Conservation (phyloP, 331 rosid species). For the Dryas integrifolia region DNA sequence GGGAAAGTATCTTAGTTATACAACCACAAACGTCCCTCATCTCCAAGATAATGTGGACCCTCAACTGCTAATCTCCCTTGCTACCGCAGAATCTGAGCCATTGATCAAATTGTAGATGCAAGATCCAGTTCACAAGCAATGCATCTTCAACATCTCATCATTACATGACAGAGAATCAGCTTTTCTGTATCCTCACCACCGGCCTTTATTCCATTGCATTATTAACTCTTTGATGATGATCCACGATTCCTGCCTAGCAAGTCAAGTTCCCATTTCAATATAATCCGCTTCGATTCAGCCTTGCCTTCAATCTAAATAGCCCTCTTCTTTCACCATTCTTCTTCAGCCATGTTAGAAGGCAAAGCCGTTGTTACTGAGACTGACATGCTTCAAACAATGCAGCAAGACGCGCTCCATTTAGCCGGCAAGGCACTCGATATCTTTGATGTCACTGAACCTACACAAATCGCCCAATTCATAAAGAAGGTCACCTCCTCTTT, state of each 20-base stretch:
- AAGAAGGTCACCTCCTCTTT: conserved; percentile 46
- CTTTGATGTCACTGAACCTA: conserved; percentile 71
- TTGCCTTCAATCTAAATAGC: neutral
- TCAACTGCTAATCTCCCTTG: neutral
- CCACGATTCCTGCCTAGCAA: neutral
- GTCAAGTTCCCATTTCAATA: neutral
- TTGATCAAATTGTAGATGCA: neutral
- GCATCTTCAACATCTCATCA: neutral
- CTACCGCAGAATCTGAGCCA: neutral
- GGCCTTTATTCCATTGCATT: neutral
- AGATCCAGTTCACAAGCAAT: conserved; percentile 6
- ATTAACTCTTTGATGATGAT: neutral
- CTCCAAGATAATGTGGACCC: conserved; percentile 34
- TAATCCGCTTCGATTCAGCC: neutral
- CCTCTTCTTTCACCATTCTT: neutral
- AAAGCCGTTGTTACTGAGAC: conserved; percentile 76
- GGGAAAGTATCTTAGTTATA: neutral
- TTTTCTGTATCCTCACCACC: conserved; percentile 5
- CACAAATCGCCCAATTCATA: conserved; percentile 70
- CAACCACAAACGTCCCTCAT: conserved; percentile 28
- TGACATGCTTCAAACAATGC: conserved; percentile 78
- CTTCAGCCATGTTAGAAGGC: conserved; percentile 65
- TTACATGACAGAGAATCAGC: conserved; percentile 6
- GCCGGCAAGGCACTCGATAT: conserved; percentile 73
- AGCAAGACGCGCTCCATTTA: conserved; percentile 58